These are phyloP conservation scores for Beauveria brongniartii DNA, from an alignment of 2,329 filamentous ascomycete species.

Conservation along the genomic window DNA sequence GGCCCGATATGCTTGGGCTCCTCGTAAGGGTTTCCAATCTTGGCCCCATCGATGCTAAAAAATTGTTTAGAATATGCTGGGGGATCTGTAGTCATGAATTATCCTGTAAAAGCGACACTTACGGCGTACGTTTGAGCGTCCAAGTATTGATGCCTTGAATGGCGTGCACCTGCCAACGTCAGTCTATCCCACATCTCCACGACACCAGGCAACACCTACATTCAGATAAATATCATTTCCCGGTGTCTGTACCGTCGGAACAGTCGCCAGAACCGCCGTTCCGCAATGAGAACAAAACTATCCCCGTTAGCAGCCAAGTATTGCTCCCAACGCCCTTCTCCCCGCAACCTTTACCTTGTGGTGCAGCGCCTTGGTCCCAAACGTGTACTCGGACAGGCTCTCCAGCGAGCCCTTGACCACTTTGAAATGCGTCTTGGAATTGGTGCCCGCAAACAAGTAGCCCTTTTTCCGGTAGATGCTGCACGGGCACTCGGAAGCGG, in stretches of 20 bases:
- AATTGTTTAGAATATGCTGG: neutral
- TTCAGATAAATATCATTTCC: constrained; percentile 32
- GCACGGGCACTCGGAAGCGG: constrained; percentile 54
- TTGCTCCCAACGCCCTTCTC: neutral
- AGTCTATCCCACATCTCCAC: neutral
- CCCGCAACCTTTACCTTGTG: constrained; percentile 31
- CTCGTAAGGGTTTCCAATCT: constrained; percentile 25
- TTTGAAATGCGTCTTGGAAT: constrained; percentile 25
- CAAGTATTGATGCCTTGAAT: constrained; percentile 38
- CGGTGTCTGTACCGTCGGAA: constrained; percentile 19
- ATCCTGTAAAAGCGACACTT: constrained; percentile 14
- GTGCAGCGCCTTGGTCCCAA: constrained; percentile 26
- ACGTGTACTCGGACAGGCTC: constrained; percentile 36
- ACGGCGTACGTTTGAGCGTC: constrained; percentile 29
- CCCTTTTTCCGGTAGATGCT: constrained; percentile 52
- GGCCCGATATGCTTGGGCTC: constrained; percentile 31
- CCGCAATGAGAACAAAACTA: constrained; percentile 48
- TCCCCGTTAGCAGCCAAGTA: neutral
- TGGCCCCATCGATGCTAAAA: constrained; percentile 32
- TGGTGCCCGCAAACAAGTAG: constrained; percentile 31
- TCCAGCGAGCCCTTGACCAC: constrained; percentile 38
- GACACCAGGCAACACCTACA: constrained; percentile 21
- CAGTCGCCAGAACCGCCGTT: constrained; percentile 29
- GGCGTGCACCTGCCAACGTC: constrained; percentile 26
- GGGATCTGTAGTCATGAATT: too few relatives aligned